Conservation (phyloP, 2,329 filamentous ascomycete species). For the Botryotinia convoluta region DNA sequence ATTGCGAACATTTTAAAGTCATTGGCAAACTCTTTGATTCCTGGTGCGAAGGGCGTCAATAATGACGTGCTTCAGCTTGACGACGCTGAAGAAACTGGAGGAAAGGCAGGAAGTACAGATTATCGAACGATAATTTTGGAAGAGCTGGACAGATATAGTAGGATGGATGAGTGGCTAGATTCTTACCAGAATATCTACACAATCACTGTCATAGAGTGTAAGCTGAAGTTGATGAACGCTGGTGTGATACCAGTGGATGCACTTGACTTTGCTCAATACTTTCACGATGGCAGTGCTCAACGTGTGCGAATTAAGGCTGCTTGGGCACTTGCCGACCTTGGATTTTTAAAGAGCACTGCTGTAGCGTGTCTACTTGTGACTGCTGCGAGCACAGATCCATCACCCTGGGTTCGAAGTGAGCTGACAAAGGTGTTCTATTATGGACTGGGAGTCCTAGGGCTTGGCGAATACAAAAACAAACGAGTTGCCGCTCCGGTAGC, state of each 20-base stretch:
- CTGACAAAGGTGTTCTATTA: slow-evolving; percentile 58
- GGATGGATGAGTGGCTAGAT: slow-evolving; percentile 66
- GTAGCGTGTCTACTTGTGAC: slow-evolving; percentile 58
- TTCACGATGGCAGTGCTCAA: slow-evolving; percentile 62
- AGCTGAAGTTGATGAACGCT: slow-evolving; percentile 61
- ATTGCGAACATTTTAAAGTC: slow-evolving; percentile 74
- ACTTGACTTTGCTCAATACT: slow-evolving; percentile 60
- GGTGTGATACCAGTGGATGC: slow-evolving; percentile 55
- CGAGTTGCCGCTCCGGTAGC: slow-evolving; percentile 27
- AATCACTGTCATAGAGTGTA: slow-evolving; percentile 59
- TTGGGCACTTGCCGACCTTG: slow-evolving; percentile 62
- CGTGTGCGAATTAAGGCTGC: slow-evolving; percentile 64
- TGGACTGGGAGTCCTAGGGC: slow-evolving; percentile 61
- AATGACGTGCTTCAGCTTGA: slow-evolving; percentile 40
- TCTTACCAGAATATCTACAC: slow-evolving; percentile 69
- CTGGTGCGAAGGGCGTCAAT: slow-evolving; percentile 39
- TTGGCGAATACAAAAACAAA: slow-evolving; percentile 51
- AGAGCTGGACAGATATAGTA: slow-evolving; percentile 64
- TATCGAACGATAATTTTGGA: slow-evolving; percentile 46
- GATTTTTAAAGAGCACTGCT: slow-evolving; percentile 53
- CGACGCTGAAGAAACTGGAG: slow-evolving; percentile 45
- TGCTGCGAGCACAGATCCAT: slow-evolving; percentile 59
- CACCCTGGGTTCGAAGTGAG: slow-evolving; percentile 59
- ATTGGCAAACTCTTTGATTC: slow-evolving; percentile 57
- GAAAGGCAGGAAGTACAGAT: slow-evolving; percentile 42